A percentile compares a stretch with the other conserved stretches of the same genome.
Evolutionary conservation across 768 basidiomycete species (phyloP).

Genomic region (Crassisporium funariophilum): DNA sequence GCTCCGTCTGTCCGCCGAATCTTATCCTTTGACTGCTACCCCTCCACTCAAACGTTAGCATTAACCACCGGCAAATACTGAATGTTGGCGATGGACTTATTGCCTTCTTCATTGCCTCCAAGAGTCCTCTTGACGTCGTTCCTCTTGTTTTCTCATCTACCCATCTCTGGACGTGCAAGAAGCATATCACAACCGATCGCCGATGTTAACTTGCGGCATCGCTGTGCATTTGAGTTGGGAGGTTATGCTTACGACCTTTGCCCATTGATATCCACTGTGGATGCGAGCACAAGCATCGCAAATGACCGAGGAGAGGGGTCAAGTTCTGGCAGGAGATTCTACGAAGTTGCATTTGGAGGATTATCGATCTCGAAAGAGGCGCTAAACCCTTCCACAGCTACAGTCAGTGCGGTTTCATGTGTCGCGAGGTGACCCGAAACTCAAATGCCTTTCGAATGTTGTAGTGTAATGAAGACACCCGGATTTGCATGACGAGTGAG

Average conservation of each 20-base stretch:
- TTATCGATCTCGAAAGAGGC: background rate
- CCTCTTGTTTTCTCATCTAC: no score
- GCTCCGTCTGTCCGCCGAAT: no score
- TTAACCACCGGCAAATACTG: no score
- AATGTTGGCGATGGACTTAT: no score
- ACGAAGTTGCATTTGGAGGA: slow-evolving; percentile 13
- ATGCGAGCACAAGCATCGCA: no score
- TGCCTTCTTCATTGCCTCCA: no score
- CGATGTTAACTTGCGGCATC: slow-evolving; percentile 14
- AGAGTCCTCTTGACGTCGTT: no score
- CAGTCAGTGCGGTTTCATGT: slow-evolving; percentile 3
- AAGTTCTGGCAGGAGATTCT: slow-evolving; percentile 10
- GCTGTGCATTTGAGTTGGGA: slow-evolving; percentile 23
- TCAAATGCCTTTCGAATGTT: slow-evolving; percentile 3
- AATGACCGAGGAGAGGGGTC: slow-evolving; percentile 12
- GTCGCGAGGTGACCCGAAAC: slow-evolving; percentile 1
- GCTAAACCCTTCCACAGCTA: no score
- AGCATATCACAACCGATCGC: no score
- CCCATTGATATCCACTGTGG: slow-evolving; percentile 21
- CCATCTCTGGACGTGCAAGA: no score
- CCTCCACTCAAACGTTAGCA: no score
- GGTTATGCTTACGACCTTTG: slow-evolving; percentile 26
- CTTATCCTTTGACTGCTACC: no score
- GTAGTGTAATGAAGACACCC: slow-evolving; percentile 27
- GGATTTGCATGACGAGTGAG: slow-evolving; percentile 34